Evolutionary conservation across 2,329 filamentous ascomycete species (phyloP).

Genomic region (Gaeumannomyces sp.): DNA sequence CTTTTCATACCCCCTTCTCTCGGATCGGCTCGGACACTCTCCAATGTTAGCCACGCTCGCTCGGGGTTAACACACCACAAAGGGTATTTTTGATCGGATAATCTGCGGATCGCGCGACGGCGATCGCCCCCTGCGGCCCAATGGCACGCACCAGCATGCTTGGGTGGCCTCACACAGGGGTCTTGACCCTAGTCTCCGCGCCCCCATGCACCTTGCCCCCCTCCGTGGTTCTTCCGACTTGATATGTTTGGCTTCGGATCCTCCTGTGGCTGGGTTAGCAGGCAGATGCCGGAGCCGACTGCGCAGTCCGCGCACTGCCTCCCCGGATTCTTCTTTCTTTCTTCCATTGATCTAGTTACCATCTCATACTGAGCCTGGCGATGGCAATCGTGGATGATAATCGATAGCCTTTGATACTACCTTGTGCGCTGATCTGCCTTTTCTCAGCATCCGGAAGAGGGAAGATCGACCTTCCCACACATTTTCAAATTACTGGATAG

Average conservation of each 20-base stretch:
- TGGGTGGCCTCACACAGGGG: background rate
- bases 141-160: background rate
- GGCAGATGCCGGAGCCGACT: background rate
- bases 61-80: background rate
- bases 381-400: background rate
- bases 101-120: background rate
- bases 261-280: background rate
- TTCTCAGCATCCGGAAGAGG: background rate
- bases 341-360: background rate
- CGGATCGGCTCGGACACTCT: background rate
- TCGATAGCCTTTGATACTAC: background rate
- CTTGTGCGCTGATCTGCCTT: background rate
- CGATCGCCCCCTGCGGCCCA: background rate
- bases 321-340: background rate
- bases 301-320: background rate
- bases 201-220: background rate
- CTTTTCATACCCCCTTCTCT: too few relatives aligned
- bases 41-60: background rate
- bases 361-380: background rate
- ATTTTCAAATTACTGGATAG: background rate
- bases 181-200: too few relatives aligned
- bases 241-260: background rate
- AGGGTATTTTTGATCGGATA: background rate
- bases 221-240: background rate
- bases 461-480: background rate